Conservation (phyloP, 805 yeast species). For the Cyberlindnera euphorbiiphila region DNA sequence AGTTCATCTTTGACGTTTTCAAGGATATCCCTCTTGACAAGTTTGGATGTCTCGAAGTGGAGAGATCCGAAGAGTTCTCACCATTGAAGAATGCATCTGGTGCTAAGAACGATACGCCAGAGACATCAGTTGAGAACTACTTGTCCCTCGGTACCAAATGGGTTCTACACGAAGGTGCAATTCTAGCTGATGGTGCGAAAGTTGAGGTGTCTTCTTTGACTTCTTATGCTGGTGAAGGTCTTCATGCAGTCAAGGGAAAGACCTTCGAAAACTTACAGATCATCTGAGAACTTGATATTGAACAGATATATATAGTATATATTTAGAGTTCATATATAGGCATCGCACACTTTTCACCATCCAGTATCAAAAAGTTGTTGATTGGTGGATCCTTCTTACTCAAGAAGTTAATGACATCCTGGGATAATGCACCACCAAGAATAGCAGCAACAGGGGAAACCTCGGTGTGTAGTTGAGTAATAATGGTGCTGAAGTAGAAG, state of each 20-base stretch:
- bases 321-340: constrained; percentile 60
- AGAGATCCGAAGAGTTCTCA: constrained; percentile 79
- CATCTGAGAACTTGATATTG: constrained; percentile 14
- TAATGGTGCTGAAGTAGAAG: constrained; percentile 38
- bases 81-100: constrained; percentile 92
- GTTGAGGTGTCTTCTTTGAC: constrained; percentile 78
- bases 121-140: constrained; percentile 66
- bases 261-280: constrained; percentile 29
- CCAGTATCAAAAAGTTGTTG: constrained; percentile 75
- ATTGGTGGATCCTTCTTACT: constrained; percentile 76
- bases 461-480: constrained; percentile 54
- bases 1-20: constrained; percentile 94
- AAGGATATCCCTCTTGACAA: constrained; percentile 63
- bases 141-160: constrained; percentile 69
- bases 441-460: constrained; percentile 83
- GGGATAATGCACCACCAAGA: constrained; percentile 85
- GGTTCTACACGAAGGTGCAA: constrained; percentile 70
- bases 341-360: constrained; percentile 67
- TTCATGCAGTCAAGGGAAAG: constrained; percentile 52
- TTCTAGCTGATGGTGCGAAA: constrained; percentile 37
- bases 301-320: not conserved
- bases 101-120: constrained; percentile 79
- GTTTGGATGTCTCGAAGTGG: constrained; percentile 92
- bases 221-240: constrained; percentile 73
- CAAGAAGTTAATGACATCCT: constrained; percentile 80